Conservation (phyloP, 805 yeast species). For the Candida ascalaphidarum region DNA sequence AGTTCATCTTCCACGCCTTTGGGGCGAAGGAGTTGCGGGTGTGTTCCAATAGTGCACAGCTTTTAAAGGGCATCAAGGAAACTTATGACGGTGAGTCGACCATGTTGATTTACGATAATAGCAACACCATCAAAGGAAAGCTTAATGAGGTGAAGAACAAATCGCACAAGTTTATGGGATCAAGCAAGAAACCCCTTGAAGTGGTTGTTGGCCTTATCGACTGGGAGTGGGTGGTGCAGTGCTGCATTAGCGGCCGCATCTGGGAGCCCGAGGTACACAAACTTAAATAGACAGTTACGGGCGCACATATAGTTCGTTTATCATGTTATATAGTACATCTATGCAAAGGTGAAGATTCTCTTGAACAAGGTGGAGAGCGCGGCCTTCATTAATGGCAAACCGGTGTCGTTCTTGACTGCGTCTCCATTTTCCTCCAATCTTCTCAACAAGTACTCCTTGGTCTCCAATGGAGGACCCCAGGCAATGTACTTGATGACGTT, state of each 20-base stretch:
- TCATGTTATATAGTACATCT: background rate
- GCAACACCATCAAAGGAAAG: constrained; percentile 4
- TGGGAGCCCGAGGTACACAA: constrained; percentile 15
- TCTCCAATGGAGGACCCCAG: constrained; percentile 95
- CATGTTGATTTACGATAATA: constrained; percentile 21
- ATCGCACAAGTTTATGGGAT: background rate
- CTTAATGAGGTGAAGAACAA: constrained; percentile 1
- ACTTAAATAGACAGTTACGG: no score
- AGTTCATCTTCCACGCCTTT: constrained; percentile 37
- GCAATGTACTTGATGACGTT: constrained; percentile 92
- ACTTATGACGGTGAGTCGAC: constrained; percentile 1
- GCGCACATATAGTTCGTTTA: no score
- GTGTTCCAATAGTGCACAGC: constrained; percentile 3
- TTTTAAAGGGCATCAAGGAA: constrained; percentile 3
- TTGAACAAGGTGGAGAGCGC: constrained; percentile 22
- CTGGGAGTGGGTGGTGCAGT: constrained; percentile 67
- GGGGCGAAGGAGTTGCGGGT: constrained; percentile 27
- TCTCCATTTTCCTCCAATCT: constrained; percentile 95
- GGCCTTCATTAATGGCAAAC: constrained; percentile 62
- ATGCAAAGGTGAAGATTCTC: constrained; percentile 12
- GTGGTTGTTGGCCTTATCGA: constrained; percentile 24
- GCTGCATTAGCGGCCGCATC: constrained; percentile 36
- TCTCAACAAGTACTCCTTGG: constrained; percentile 81
- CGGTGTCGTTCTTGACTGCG: constrained; percentile 79
- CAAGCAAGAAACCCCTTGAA: constrained; percentile 1